A percentile compares a stretch with the other conserved stretches of the same genome.
phyloP scores from a whole-genome alignment of 2,329 filamentous ascomycete species.

The Neospermospora avenae region DNA sequence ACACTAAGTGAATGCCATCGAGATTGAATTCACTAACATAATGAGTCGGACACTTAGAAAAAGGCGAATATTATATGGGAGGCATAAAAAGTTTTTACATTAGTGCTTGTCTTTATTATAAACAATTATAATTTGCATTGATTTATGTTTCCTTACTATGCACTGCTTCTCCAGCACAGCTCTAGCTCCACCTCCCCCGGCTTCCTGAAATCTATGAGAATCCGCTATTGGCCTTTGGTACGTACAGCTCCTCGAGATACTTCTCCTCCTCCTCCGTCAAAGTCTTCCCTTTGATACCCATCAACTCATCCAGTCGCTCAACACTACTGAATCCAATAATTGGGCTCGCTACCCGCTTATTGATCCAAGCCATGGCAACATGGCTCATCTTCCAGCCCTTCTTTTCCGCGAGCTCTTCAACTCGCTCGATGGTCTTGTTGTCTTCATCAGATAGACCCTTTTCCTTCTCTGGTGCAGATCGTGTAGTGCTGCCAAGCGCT shows the following conservation, averaged over 20 bases:
- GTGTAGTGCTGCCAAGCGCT: constrained; percentile 22
- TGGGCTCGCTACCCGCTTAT: constrained; percentile 44
- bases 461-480: constrained; percentile 24
- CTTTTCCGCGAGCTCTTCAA: constrained; percentile 55
- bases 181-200: neutral
- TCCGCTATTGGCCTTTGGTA: constrained; percentile 41
- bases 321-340: constrained; percentile 51
- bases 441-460: constrained; percentile 43
- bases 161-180: no score
- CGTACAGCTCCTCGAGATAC: constrained; percentile 53
- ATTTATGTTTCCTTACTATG: no score
- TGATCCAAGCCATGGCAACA: constrained; percentile 53
- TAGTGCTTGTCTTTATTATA: no score
- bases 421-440: constrained; percentile 49
- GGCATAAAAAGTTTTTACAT: no score
- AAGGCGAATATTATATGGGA: no score
- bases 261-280: constrained; percentile 50
- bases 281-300: constrained; percentile 39
- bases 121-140: no score
- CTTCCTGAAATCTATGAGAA: constrained; percentile 20
- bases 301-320: constrained; percentile 51
- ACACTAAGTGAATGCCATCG: no score
- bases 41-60: no score
- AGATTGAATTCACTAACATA: no score
- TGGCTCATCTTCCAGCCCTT: constrained; percentile 55